Base-by-base conservation (phyloP, 2,329 filamentous ascomycete genomes). In the Rhynchosporium secalis region DNA sequence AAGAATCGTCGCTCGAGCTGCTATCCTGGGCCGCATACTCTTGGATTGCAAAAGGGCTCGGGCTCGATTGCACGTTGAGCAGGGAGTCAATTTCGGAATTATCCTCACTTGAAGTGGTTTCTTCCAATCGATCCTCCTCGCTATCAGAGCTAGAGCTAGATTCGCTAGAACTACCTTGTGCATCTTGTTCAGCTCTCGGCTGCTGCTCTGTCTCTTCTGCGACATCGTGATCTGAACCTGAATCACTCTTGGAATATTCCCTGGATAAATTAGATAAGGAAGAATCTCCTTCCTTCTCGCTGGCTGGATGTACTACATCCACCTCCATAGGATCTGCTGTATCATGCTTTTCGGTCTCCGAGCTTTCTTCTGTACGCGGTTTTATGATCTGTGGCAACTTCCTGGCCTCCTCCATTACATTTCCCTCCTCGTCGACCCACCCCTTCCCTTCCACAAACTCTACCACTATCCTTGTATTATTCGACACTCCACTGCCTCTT, bases 401-500 rank as follows among this genome's bases (percentile, higher is more conserved):
- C 60, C 75, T 71, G 3, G 63, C 69, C 56, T 75, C 76, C 74
- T 96, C 90, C 2, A 96, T 84, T 1, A 97, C 78, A 60, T 87
- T 85, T 5, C 93, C 93, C 15, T 88, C 80, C 65, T 86, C 84
- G 70, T 96, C 89, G 0, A 96, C 83, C 94, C 95, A 98, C 1
- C 94, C 94, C 71, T 90, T 88, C 28, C 89, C 92, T 59, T 96
- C 89, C 46, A 95, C 83, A 73, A 88, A 97, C 61, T 88, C 86
- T 2, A 80, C 75, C 45, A 81, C 80, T n/a, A 79, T 74, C 52
- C 81, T 80, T 15, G 75, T 74, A 9, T 75, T 75, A 1, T 76
- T 76, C 1, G 76, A 76, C 1, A 77, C 74, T 4, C 78, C 76
- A 47, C 73, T 80, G 5, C 81, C 79, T 73, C 91, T 91, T 62